A percentile compares a stretch with the other conserved stretches of the same genome.
Conservation (phyloP, 345 rosid genomes). For the Camelina neglecta region DNA sequence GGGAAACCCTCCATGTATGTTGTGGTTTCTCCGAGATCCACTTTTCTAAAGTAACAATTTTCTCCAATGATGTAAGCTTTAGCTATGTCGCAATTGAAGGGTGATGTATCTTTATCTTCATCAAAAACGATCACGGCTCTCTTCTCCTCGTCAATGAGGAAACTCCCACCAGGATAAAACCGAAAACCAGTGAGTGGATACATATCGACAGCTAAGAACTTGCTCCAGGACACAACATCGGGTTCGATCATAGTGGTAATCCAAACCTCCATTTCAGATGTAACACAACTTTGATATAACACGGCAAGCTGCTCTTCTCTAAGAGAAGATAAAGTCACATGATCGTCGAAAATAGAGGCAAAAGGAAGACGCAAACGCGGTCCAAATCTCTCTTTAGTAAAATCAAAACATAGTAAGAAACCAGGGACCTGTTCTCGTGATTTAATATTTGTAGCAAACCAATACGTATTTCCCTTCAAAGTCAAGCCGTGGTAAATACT, state of each 20-base stretch:
- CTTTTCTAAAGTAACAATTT: no score
- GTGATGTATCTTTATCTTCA: no score
- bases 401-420: background rate
- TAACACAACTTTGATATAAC: background rate
- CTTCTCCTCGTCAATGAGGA: constrained; percentile 17
- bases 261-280: background rate
- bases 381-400: background rate
- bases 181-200: background rate
- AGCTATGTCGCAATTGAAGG: no score
- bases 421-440: background rate
- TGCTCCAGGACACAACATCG: background rate
- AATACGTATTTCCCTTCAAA: background rate
- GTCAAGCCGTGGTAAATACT: background rate
- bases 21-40: no score
- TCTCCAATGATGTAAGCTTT: no score
- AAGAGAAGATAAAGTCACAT: background rate
- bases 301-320: background rate
- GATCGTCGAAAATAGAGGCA: background rate
- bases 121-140: background rate
- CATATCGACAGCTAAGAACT: background rate
- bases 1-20: no score
- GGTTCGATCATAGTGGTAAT: constrained; percentile 5
- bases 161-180: background rate
- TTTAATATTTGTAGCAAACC: background rate
- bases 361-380: background rate